Evolutionary conservation across 2,329 filamentous ascomycete genomes (phyloP), one percentile per base, ranked within the genome.

Genomic region (Penicillium frequentans): DNA sequence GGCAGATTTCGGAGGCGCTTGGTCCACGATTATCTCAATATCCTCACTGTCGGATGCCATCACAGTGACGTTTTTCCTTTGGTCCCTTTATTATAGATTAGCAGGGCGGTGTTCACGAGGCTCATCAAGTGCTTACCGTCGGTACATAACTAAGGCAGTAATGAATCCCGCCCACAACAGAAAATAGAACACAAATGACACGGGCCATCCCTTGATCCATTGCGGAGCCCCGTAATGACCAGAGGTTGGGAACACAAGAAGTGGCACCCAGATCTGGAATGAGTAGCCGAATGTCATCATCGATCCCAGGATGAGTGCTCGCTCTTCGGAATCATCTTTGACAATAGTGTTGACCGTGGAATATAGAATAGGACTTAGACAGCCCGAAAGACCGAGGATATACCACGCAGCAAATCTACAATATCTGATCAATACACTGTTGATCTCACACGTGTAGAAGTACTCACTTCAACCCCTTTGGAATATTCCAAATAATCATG

Each of bases 401-500:
- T 77, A 79, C 76, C 76, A 79, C 1, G 75, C 75, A 16, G 77
- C 64, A 56, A 79, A 78, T 35, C 75, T 70, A 26, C 3, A 19
- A 1, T 10, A 7, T 7, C 1, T 42, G 46, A 19, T 45, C 8
- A 10, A 33, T 27, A 27, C 3, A 26, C 24, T 16, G 11, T 33
- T 19, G 5, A 16, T 33, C 31, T 14, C 31, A 33, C 5, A 7
- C 3, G 13, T 33, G 31, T 14, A 33, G 5, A 11, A 26, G 9
- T 2, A 61, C 71, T 49, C 58, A 78, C 75, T 81, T 80, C n/a
- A 81, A 66, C 1, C 70, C 74, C 2, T 73, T 79, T 0, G 81
- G 80, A n/a, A 82, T 81, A 16, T 75, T 68, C 80, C 81, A 82
- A 11, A 81, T 65, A 2, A 79, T 73, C 68, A 82, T 78, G 54